Evolutionary conservation across 2,329 filamentous ascomycete genomes (phyloP), one percentile per base, ranked within the genome.

Genomic region (Raffaelea ambrosiae): DNA sequence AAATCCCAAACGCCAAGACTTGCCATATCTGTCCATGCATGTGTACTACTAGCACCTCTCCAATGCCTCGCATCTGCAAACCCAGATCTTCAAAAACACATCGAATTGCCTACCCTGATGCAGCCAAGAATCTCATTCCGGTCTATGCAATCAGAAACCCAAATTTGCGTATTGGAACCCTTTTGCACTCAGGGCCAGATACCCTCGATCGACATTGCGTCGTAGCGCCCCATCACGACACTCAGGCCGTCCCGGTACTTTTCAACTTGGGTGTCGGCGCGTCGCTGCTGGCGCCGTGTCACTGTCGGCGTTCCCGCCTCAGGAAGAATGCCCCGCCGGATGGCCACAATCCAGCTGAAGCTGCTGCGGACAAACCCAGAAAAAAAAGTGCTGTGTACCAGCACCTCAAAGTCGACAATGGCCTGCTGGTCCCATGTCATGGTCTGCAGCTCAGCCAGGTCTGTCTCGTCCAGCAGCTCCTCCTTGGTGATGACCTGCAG

Each of bases 401-500:
- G 49, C 36, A 53, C 49, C 18, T 51, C 49, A 31, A 49, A 53
- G 43, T 53, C 51, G 16, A 53, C 51, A 18, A 53, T 47, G 10
- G 49, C 51, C 43, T 51, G 51, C 46, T 55, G 53, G 45, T 55
- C 53, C 53, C 64, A 67, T 13, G 58, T 61, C n/a, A 70, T 48
- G 14, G 52, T 48, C 9, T 55, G 47, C 9, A 70, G 53, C 5
- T 49, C 53, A 13, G 54, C 49, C 3, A 61, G 54, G 35, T 64
- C 63, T 21, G 48, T 43, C 41, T 55, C 43, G 53, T 58, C 52
- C 1, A 70, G 55, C 3, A 70, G 53, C 16, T 66, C 60, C 20
- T 59, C 48, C 44, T 69, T 69, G 3, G 60, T 58, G 3, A 62
- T 57, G 5, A 61, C 58, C 3, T 59, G 56, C 5, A 66, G 58